phyloP scores from a whole-genome alignment of 768 basidiomycete genomes.

The Russula ochroleuca region DNA sequence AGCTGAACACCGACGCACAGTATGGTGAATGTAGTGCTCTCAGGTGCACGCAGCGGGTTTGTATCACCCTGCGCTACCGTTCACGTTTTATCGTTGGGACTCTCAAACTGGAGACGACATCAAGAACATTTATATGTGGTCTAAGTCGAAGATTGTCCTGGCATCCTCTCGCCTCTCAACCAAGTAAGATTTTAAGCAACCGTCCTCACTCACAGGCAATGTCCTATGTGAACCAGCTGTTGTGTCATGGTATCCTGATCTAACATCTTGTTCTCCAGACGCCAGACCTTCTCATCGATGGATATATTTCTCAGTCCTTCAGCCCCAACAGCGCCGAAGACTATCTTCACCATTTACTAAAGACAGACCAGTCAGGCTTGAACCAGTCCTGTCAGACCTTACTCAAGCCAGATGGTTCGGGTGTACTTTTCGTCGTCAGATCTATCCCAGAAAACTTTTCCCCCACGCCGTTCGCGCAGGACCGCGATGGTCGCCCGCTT shows the following conservation, averaged over 20 bases:
- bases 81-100: background rate
- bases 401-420: background rate
- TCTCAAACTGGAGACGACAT: background rate
- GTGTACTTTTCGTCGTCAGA: background rate
- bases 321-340: constrained; percentile 2
- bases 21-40: too few species aligned
- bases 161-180: background rate
- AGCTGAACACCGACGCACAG: too few species aligned
- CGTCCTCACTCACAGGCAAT: background rate
- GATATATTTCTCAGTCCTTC: constrained; percentile 18
- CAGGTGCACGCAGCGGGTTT: too few species aligned
- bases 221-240: background rate
- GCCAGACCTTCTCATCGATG: constrained; percentile 13
- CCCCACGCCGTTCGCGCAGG: background rate
- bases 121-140: constrained; percentile 10
- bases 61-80: too few species aligned
- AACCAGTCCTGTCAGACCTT: background rate
- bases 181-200: background rate
- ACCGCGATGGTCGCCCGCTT: background rate
- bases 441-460: background rate
- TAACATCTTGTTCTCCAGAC: background rate
- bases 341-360: constrained; percentile 16
- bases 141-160: background rate
- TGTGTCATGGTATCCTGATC: background rate
- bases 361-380: background rate